Evolutionary conservation across 129 eudicot genomes (phyloP).

Genomic region (Erigeron canadensis): DNA sequence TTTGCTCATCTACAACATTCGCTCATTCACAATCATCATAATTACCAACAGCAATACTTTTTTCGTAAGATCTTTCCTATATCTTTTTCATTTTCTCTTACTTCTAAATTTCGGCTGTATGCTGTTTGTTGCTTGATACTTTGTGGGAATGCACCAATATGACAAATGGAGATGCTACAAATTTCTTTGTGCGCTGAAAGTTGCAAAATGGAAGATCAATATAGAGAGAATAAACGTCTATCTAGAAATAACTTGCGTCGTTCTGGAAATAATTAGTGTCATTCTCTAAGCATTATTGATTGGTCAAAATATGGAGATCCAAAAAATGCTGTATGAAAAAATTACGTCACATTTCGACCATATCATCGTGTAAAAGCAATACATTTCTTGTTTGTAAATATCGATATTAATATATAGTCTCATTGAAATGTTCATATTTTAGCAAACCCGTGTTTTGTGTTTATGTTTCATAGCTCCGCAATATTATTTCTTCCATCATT

Average conservation of each 20-base stretch:
- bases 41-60: background rate
- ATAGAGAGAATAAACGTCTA: constrained; percentile 3
- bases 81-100: background rate
- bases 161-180: constrained; percentile 16
- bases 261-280: constrained; percentile 19
- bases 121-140: constrained; percentile 6
- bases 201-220: constrained; percentile 8
- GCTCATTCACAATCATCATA: background rate
- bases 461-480: background rate
- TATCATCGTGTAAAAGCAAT: background rate
- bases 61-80: background rate
- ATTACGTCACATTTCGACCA: background rate
- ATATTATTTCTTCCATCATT: background rate
- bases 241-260: constrained; percentile 1
- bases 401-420: background rate
- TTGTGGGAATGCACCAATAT: constrained; percentile 11
- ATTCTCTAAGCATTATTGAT: constrained; percentile 2
- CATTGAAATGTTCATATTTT: background rate
- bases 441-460: background rate
- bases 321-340: too few relatives aligned
- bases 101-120: background rate
- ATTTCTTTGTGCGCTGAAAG: constrained; percentile 18
- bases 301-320: background rate
- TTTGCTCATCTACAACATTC: background rate
- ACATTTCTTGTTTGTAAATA: constrained; percentile 7